Evolutionary conservation across 2,329 filamentous ascomycete genomes (phyloP).

Genomic region (Phoma herbarum): DNA sequence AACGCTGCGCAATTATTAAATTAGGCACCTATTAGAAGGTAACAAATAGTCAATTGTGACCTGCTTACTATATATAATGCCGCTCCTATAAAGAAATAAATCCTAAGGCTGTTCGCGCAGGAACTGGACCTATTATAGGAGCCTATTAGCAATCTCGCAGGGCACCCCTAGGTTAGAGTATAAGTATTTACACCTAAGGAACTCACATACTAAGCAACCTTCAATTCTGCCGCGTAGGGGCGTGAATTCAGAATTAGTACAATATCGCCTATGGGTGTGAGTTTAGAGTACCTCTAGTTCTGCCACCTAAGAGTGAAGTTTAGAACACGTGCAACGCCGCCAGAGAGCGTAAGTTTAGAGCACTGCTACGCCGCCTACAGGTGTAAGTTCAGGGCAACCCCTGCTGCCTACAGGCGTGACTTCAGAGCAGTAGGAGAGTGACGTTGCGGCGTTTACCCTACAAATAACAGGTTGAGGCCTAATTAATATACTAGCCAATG

Average conservation of each 20-base stretch:
- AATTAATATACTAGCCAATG: neutral
- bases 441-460: no score
- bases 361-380: no score
- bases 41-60: neutral
- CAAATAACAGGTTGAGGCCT: no score
- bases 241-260: neutral
- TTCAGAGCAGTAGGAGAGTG: no score
- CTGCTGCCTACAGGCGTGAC: no score
- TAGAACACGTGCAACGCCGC: neutral
- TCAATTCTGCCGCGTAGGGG: neutral
- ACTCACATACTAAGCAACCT: neutral
- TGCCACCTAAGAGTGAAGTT: neutral
- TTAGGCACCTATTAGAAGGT: neutral
- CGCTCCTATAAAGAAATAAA: neutral
- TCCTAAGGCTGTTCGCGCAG: neutral
- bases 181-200: neutral
- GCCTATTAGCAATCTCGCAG: neutral
- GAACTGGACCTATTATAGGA: neutral
- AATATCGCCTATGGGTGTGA: neutral
- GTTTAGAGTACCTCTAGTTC: neutral
- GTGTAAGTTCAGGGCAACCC: no score
- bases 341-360: no score
- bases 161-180: slow-evolving; percentile 1
- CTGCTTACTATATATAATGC: neutral
- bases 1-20: neutral